These are phyloP conservation scores for Ascochyta fabae DNA, from an alignment of 2,329 filamentous ascomycete species.

Conservation along the genomic window DNA sequence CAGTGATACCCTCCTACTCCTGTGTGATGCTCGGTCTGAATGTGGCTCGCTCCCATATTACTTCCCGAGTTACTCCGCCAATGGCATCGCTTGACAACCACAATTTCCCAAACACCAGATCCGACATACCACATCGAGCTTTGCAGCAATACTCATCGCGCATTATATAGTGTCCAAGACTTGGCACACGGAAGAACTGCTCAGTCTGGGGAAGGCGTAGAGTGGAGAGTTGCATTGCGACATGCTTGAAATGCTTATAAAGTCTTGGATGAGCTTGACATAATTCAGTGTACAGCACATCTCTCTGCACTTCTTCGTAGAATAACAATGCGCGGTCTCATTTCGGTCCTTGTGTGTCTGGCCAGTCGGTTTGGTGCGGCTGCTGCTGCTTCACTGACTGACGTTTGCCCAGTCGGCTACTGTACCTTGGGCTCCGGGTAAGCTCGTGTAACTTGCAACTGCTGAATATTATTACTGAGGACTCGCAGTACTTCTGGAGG, in stretches of 20 bases:
- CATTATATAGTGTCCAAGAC: neutral
- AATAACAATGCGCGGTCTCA: neutral
- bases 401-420: conserved; percentile 5
- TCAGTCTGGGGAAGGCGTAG: neutral
- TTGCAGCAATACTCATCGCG: neutral
- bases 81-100: neutral
- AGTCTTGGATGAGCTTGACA: neutral
- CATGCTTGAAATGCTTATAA: neutral
- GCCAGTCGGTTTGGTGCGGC: neutral
- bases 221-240: neutral
- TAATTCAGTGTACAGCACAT: too few relatives aligned
- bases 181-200: neutral
- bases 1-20: too few relatives aligned
- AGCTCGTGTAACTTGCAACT: neutral
- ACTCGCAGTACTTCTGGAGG: conserved; percentile 26
- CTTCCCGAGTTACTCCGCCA: conserved; percentile 7
- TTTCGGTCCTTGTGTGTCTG: neutral
- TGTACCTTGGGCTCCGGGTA: neutral
- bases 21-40: neutral
- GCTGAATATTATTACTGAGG: neutral
- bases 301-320: neutral
- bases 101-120: neutral
- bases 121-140: neutral
- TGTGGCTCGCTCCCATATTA: neutral
- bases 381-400: neutral